These are phyloP conservation scores for Aureobasidium uvarum DNA, from an alignment of 2,329 filamentous ascomycete genomes.

Conservation along the genomic window DNA sequence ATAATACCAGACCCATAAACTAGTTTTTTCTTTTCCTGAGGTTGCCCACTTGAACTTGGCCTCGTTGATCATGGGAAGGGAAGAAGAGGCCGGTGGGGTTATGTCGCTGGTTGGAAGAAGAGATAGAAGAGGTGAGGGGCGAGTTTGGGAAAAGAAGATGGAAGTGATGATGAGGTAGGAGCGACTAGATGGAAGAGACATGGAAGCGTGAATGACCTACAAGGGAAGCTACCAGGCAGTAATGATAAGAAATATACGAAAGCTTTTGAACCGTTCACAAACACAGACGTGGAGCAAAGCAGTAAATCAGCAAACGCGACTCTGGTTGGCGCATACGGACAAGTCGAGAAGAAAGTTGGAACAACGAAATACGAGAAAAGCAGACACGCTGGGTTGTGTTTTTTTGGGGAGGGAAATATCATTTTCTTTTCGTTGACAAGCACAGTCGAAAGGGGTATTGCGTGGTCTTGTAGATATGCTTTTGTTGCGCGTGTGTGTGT, in stretches of 20 bases:
- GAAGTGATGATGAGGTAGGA: not conserved
- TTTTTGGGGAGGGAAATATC: conserved; percentile 12
- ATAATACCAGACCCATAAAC: not conserved
- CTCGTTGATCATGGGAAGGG: conserved; percentile 10
- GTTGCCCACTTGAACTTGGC: not conserved
- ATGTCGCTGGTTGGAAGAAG: not conserved
- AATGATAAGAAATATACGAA: not conserved
- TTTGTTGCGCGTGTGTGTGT: conserved; percentile 12
- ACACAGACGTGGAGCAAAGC: no score
- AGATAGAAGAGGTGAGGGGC: not conserved
- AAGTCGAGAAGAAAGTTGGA: not conserved
- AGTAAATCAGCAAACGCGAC: no score
- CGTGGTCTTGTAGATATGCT: conserved; percentile 8
- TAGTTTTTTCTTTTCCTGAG: not conserved
- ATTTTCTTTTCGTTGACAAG: conserved; percentile 26
- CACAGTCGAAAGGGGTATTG: conserved; percentile 16
- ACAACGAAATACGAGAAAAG: not conserved
- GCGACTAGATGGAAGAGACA: not conserved
- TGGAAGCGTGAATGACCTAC: not conserved
- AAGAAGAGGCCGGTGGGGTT: not conserved
- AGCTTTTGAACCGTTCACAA: no score
- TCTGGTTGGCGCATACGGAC: not conserved
- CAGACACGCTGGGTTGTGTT: not conserved
- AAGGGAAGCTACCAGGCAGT: not conserved
- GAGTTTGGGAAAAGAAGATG: not conserved